Evolutionary conservation across 306 rosid genomes (phyloP).

Genomic region (Gastrolobium villosum): DNA sequence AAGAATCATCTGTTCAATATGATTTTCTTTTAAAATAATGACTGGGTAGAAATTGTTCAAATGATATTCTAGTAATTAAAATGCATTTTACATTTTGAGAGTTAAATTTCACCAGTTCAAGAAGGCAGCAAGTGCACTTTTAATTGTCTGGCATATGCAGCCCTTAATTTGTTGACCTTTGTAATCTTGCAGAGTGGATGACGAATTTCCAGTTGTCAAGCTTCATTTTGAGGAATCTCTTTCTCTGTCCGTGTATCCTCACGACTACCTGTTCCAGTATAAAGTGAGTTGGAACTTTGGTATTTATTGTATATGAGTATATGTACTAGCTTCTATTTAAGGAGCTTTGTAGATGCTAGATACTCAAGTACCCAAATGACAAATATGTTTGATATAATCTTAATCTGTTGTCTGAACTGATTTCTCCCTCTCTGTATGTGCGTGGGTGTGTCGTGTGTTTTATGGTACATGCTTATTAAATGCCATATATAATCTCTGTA

Average conservation of each 20-base stretch:
- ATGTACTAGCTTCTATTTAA: conserved; percentile 4
- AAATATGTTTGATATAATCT: neutral
- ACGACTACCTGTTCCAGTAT: conserved; percentile 66
- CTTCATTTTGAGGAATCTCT: conserved; percentile 56
- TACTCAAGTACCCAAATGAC: neutral
- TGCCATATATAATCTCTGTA: neutral
- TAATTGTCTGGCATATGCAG: too few species aligned
- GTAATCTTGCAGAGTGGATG: too few species aligned
- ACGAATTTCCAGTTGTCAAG: too few species aligned
- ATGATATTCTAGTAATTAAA: conserved; percentile 2
- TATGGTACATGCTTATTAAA: neutral
- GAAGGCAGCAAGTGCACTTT: too few species aligned
- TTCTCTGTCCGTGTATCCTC: conserved; percentile 65
- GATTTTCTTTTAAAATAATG: neutral
- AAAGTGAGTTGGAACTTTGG: conserved; percentile 39
- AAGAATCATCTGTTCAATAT: neutral
- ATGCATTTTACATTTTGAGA: neutral
- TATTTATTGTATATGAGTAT: conserved; percentile 7
- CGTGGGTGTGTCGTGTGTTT: neutral
- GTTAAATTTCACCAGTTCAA: too few species aligned
- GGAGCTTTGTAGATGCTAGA: neutral
- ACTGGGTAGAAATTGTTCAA: neutral
- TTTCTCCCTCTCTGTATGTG: neutral
- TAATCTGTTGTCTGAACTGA: neutral
- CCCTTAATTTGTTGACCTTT: too few species aligned